Evolutionary conservation across 176 grass and related monocot species (phyloP).

Genomic region (Carex littledalei): DNA sequence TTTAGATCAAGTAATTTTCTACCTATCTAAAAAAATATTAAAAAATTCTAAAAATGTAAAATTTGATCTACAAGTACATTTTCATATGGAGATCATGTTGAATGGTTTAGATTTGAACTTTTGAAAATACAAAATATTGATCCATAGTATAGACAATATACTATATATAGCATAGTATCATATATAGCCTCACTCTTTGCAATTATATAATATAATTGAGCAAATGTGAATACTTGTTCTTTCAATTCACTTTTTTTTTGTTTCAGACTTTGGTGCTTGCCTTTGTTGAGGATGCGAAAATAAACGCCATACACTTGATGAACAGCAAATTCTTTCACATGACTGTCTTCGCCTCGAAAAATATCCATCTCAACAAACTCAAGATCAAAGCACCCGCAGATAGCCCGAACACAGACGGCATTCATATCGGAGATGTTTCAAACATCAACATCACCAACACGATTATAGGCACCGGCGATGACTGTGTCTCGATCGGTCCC

Average conservation of each 20-base stretch:
- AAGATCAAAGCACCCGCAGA: conserved; percentile 36
- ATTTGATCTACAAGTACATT: too few species aligned
- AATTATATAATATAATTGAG: neutral
- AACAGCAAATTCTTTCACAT: conserved; percentile 84
- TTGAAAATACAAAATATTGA: too few species aligned
- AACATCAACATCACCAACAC: conserved; percentile 43
- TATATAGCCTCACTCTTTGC: neutral
- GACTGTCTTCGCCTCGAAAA: conserved; percentile 35
- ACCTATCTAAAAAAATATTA: too few species aligned
- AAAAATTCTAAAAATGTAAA: too few species aligned
- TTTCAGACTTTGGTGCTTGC: conserved; percentile 55
- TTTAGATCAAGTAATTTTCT: too few species aligned
- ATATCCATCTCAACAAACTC: conserved; percentile 40
- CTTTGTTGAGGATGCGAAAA: conserved; percentile 28
- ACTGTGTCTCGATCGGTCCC: conserved; percentile 67
- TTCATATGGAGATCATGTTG: too few species aligned
- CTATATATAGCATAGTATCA: too few species aligned
- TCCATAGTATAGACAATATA: too few species aligned
- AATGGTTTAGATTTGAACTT: too few species aligned
- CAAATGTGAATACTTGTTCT: neutral
- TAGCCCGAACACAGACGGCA: conserved; percentile 83
- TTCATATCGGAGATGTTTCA: conserved; percentile 55
- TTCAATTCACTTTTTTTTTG: neutral
- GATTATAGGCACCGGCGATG: conserved; percentile 58
- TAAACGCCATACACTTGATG: conserved; percentile 24